These are phyloP conservation scores for Collariella sp. DNA, from an alignment of 495 filamentous ascomycete species.

Conservation along the genomic window DNA sequence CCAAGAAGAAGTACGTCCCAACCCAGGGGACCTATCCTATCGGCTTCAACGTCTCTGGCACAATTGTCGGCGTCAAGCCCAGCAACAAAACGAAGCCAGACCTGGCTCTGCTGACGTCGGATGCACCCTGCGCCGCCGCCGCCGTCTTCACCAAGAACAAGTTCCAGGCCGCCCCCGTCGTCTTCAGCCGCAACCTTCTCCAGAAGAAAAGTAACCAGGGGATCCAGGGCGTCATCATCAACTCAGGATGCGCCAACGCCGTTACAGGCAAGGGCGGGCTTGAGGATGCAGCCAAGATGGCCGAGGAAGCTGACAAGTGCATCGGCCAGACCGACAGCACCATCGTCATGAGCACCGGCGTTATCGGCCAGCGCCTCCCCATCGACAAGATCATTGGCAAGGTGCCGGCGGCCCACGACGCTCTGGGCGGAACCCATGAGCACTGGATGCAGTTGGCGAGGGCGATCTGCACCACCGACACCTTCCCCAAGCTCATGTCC, in stretches of 20 bases:
- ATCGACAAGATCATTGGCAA: constrained; percentile 80
- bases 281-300: constrained; percentile 85
- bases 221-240: constrained; percentile 77
- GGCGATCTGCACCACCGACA: constrained; percentile 98
- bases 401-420: constrained; percentile 64
- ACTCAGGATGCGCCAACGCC: constrained; percentile 95
- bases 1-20: constrained; percentile 84
- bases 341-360: constrained; percentile 95
- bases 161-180: constrained; percentile 93
- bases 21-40: constrained; percentile 76
- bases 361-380: constrained; percentile 91
- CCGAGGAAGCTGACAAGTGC: constrained; percentile 60
- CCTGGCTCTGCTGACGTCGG: constrained; percentile 79
- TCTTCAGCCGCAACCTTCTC: constrained; percentile 66
- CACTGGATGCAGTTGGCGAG: constrained; percentile 81
- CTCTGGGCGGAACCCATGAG: constrained; percentile 64
- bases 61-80: constrained; percentile 89
- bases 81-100: constrained; percentile 83
- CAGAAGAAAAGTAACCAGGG: constrained; percentile 56
- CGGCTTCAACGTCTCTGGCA: constrained; percentile 80
- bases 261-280: constrained; percentile 88
- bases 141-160: constrained; percentile 98
- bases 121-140: constrained; percentile 80
- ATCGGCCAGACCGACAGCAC: constrained; percentile 58
- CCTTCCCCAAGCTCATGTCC: constrained; percentile 93